A percentile compares a stretch with the other conserved stretches of the same genome.
Conservation (phyloP, 1,139 yeast genomes). For the Taphrina pruni region DNA sequence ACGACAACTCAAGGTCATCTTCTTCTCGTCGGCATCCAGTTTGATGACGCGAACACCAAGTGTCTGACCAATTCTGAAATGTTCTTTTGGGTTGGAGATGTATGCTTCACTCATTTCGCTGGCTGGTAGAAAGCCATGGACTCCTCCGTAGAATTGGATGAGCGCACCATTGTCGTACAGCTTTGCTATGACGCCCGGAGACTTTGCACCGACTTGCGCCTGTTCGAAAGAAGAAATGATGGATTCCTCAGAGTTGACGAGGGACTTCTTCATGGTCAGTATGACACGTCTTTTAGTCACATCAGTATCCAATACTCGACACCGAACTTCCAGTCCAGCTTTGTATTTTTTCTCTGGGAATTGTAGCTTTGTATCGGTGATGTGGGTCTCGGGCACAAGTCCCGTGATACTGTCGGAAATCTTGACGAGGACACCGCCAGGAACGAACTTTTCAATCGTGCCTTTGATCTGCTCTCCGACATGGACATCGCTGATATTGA, state of each 20-base stretch:
- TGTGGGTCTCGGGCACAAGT: conserved; percentile 72
- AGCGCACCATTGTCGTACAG: conserved; percentile 80
- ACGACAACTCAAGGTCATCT: conserved; percentile 75
- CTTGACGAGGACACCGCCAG: conserved; percentile 72
- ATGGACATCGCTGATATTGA: conserved; percentile 74
- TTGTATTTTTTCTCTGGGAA: conserved; percentile 93
- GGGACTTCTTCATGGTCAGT: conserved; percentile 80
- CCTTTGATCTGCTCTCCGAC: conserved; percentile 67
- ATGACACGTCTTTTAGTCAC: conserved; percentile 57
- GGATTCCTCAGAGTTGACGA: conserved; percentile 65
- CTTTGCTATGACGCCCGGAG: conserved; percentile 76
- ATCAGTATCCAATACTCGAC: conserved; percentile 59
- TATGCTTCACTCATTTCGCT: conserved; percentile 89
- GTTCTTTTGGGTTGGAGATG: conserved; percentile 76
- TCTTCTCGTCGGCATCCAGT: conserved; percentile 62
- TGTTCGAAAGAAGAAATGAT: conserved; percentile 58
- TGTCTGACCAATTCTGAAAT: conserved; percentile 83
- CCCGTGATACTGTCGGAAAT: conserved; percentile 71
- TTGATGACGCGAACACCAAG: conserved; percentile 70
- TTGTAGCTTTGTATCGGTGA: conserved; percentile 80
- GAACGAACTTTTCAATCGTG: conserved; percentile 66
- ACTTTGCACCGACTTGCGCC: conserved; percentile 64
- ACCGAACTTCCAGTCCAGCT: conserved; percentile 78
- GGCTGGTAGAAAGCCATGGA: conserved; percentile 81
- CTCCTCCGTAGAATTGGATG: conserved; percentile 78